Conservation (phyloP, 306 rosid species). For the Quercus mongolica region DNA sequence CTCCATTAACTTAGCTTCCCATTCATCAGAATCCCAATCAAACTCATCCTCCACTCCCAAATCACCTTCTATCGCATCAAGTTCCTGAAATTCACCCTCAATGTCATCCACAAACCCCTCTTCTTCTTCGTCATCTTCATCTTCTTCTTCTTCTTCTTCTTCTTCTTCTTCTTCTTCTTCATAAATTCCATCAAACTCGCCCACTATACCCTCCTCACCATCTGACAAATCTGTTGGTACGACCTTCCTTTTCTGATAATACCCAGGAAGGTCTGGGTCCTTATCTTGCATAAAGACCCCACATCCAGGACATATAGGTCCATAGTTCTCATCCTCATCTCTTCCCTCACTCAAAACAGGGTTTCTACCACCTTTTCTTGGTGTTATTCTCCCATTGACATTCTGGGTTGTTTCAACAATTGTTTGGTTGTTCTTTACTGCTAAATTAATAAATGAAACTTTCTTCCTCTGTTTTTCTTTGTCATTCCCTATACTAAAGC, state of each 20-base stretch:
- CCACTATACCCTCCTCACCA: slow-evolving; percentile 30
- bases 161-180: slow-evolving; percentile 1
- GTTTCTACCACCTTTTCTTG: slow-evolving; percentile 31
- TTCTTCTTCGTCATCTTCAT: slow-evolving; percentile 14
- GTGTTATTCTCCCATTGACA: slow-evolving; percentile 28
- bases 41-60: slow-evolving; percentile 34
- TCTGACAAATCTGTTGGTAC: slow-evolving; percentile 25
- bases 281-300: slow-evolving; percentile 89
- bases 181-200: slow-evolving; percentile 22
- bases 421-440: slow-evolving; percentile 35
- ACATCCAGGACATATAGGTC: slow-evolving; percentile 89
- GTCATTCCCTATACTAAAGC: slow-evolving; percentile 19
- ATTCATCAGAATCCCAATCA: slow-evolving; percentile 79
- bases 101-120: slow-evolving; percentile 26
- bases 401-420: slow-evolving; percentile 18
- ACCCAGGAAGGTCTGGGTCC: slow-evolving; percentile 72
- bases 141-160: slow-evolving; percentile 16
- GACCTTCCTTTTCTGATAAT: slow-evolving; percentile 46
- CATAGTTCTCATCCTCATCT: slow-evolving; percentile 76
- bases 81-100: slow-evolving; percentile 28
- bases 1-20: slow-evolving; percentile 58
- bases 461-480: slow-evolving; percentile 16
- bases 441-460: slow-evolving; percentile 30
- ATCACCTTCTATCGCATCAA: slow-evolving; percentile 29
- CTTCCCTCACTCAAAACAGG: slow-evolving; percentile 86